These are phyloP conservation scores for Exophiala viscosa DNA, from an alignment of 2,329 filamentous ascomycete species.

Conservation along the genomic window DNA sequence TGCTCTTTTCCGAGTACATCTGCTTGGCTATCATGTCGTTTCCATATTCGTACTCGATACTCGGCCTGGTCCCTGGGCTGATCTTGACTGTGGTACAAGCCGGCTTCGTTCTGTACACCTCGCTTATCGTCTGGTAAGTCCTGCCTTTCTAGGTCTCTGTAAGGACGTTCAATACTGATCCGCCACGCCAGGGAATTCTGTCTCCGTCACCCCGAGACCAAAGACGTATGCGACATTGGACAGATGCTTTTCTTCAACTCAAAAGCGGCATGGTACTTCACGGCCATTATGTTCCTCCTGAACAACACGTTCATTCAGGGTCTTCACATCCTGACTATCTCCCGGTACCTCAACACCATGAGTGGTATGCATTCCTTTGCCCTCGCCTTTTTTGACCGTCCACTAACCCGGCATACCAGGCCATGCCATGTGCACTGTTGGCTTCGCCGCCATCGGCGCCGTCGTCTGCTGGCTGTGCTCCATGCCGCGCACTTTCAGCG, in stretches of 20 bases:
- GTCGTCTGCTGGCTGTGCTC: constrained; percentile 75
- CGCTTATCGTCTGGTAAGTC: constrained; percentile 58
- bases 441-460: constrained; percentile 70
- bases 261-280: constrained; percentile 64
- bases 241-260: constrained; percentile 89
- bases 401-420: constrained; percentile 77
- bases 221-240: constrained; percentile 92
- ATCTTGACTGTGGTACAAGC: constrained; percentile 80
- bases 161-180: constrained; percentile 20
- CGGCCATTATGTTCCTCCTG: constrained; percentile 81
- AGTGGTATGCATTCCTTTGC: constrained; percentile 12
- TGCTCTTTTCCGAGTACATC: constrained; percentile 94
- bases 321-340: constrained; percentile 27
- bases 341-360: constrained; percentile 27
- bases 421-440: constrained; percentile 70
- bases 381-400: constrained; percentile 34
- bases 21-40: constrained; percentile 94
- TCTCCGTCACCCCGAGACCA: constrained; percentile 80
- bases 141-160: no score
- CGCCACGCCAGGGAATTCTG: constrained; percentile 67
- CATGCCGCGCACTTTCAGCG: constrained; percentile 78
- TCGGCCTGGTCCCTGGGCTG: constrained; percentile 81
- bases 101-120: constrained; percentile 77
- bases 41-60: constrained; percentile 83
- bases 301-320: constrained; percentile 91